Evolutionary conservation across 176 grass and related monocot species (phyloP).

Genomic region (Thalia dealbata): DNA sequence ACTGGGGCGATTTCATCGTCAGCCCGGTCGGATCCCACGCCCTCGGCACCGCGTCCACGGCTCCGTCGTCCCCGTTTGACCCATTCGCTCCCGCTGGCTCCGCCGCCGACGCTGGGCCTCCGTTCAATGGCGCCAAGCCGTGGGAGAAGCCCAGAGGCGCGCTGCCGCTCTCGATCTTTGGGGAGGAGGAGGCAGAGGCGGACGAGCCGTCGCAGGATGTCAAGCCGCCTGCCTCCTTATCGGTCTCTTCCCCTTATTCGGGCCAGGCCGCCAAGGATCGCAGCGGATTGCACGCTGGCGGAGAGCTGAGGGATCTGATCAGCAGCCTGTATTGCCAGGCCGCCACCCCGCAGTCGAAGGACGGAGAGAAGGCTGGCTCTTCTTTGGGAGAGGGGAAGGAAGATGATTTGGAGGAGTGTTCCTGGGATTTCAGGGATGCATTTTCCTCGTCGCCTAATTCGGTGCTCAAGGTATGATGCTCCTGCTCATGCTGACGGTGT

Average conservation of each 20-base stretch:
- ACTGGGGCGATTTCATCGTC: constrained; percentile 16
- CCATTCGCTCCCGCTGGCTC: background rate
- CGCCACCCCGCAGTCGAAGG: background rate
- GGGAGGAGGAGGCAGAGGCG: constrained; percentile 11
- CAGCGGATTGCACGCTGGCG: background rate
- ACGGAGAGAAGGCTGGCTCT: background rate
- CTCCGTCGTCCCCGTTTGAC: background rate
- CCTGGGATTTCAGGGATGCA: constrained; percentile 17
- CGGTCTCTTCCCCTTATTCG: background rate
- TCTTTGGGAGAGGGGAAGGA: background rate
- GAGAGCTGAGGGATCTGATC: constrained; percentile 13
- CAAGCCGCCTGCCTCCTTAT: background rate
- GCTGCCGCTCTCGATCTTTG: constrained; percentile 16
- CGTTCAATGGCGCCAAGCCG: background rate
- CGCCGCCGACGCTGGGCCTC: background rate
- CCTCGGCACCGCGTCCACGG: background rate
- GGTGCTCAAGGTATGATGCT: background rate
- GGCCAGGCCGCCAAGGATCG: background rate
- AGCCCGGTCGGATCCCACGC: constrained; percentile 3
- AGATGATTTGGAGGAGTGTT: constrained; percentile 11
- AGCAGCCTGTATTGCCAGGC: constrained; percentile 9
- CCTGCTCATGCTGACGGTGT: background rate
- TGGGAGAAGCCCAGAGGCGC: constrained; percentile 14
- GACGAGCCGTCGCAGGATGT: background rate
- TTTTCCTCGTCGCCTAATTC: constrained; percentile 6